Evolutionary conservation across 202 grass and related monocot species (phyloP).

Genomic region (Sporobolus alterniflorus): DNA sequence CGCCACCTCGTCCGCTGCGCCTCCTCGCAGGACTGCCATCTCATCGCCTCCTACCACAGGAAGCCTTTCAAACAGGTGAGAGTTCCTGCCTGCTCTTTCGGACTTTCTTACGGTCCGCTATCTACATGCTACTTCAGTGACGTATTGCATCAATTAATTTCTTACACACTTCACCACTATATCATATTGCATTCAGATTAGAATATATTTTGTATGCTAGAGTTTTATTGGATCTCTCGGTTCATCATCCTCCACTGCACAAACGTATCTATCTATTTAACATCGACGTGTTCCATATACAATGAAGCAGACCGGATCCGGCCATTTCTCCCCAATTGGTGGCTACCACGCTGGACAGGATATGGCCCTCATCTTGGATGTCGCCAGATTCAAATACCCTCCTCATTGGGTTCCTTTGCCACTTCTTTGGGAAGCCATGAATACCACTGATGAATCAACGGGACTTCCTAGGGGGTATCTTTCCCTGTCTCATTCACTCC

Average conservation of each 20-base stretch:
- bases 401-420: conserved; percentile 88
- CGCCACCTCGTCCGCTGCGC: conserved; percentile 56
- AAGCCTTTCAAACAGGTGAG: conserved; percentile 69
- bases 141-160: neutral
- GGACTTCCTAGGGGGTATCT: conserved; percentile 69
- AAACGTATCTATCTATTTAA: neutral
- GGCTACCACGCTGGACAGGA: conserved; percentile 83
- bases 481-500: neutral
- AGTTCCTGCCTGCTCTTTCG: neutral
- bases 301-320: conserved; percentile 71
- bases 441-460: conserved; percentile 83
- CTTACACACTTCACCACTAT: no score
- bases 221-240: neutral
- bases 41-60: conserved; percentile 81
- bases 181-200: conserved; percentile 8
- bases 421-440: conserved; percentile 93
- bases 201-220: neutral
- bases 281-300: neutral
- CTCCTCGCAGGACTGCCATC: conserved; percentile 72
- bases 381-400: conserved; percentile 95
- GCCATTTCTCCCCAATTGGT: conserved; percentile 97
- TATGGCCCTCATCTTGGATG: conserved; percentile 94
- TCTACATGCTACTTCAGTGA: neutral
- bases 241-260: neutral
- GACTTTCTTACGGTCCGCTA: neutral